Evolutionary conservation across 2,329 filamentous ascomycete species (phyloP).

Genomic region (Alternaria novae-zelandiae): DNA sequence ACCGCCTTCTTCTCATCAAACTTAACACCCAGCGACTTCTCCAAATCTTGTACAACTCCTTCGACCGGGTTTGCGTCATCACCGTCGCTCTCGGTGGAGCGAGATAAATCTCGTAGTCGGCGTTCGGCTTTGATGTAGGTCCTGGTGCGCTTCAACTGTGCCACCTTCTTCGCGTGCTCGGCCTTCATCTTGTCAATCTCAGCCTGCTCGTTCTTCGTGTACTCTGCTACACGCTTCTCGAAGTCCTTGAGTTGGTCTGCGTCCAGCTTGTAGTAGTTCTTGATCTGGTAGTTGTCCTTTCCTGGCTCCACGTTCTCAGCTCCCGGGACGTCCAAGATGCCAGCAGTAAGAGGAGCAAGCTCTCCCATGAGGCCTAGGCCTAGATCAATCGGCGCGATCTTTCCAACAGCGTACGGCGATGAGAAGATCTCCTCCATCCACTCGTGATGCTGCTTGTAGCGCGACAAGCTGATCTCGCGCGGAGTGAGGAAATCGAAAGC

Average conservation of each 20-base stretch:
- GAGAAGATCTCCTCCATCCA: slow-evolving; percentile 99
- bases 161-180: slow-evolving; percentile 77
- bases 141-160: slow-evolving; percentile 74
- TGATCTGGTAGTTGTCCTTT: slow-evolving; percentile 44
- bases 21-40: slow-evolving; percentile 71
- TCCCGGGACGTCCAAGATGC: slow-evolving; percentile 72
- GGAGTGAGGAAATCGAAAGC: slow-evolving; percentile 89
- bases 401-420: slow-evolving; percentile 83
- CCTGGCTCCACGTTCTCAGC: slow-evolving; percentile 35
- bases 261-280: slow-evolving; percentile 72
- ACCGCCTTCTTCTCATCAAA: slow-evolving; percentile 70
- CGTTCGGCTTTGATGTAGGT: slow-evolving; percentile 76
- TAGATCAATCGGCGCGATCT: slow-evolving; percentile 86
- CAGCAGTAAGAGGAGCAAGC: slow-evolving; percentile 79
- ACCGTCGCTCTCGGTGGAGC: slow-evolving; percentile 42
- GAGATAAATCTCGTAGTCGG: slow-evolving; percentile 71
- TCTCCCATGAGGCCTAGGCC: slow-evolving; percentile 81
- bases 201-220: slow-evolving; percentile 73
- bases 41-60: slow-evolving; percentile 76
- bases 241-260: slow-evolving; percentile 83
- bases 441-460: slow-evolving; percentile 94
- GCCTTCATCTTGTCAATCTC: slow-evolving; percentile 87
- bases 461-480: slow-evolving; percentile 82
- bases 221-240: slow-evolving; percentile 75
- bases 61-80: slow-evolving; percentile 62